Percentiles rank a stretch among this genome's conserved stretches.
Evolutionary conservation across 805 yeast species (phyloP).

Genomic region (Cyberlindnera xylosilytica): DNA sequence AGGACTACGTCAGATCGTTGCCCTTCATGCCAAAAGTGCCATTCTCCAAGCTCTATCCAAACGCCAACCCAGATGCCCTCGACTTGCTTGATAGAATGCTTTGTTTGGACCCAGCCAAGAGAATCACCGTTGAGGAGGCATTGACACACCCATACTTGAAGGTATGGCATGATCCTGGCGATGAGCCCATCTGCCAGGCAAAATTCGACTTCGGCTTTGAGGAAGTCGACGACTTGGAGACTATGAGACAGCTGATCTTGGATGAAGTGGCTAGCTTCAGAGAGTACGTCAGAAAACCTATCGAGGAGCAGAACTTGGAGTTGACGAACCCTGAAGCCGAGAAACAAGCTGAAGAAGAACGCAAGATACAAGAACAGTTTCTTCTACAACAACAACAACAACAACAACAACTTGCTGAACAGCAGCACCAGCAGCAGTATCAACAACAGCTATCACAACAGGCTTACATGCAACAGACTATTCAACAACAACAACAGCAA

Average conservation of each 20-base stretch:
- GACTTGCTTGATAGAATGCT: constrained; percentile 77
- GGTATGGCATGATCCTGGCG: constrained; percentile 91
- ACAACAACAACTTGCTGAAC: constrained; percentile 23
- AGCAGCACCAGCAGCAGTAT: constrained; percentile 17
- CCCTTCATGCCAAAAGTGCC: constrained; percentile 81
- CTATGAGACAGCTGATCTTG: constrained; percentile 72
- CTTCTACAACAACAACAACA: constrained; percentile 11
- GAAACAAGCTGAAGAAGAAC: constrained; percentile 22
- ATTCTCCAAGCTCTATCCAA: constrained; percentile 68
- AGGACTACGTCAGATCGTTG: constrained; percentile 82
- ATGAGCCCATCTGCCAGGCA: constrained; percentile 79
- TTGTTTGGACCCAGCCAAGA: constrained; percentile 78
- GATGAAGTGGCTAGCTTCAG: constrained; percentile 79
- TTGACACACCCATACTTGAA: constrained; percentile 82
- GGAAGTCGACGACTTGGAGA: constrained; percentile 71
- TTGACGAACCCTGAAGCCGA: constrained; percentile 31
- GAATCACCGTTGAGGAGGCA: constrained; percentile 88
- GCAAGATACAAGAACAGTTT: constrained; percentile 8
- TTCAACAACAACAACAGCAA: constrained; percentile 23
- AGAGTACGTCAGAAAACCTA: constrained; percentile 75
- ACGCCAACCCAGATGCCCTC: constrained; percentile 83
- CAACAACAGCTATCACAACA: constrained; percentile 14
- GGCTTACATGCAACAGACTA: constrained; percentile 1
- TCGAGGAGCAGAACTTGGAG: constrained; percentile 48
- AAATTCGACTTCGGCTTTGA: constrained; percentile 86